Evolutionary conservation across 2,329 filamentous ascomycete genomes (phyloP), one percentile per base, ranked within the genome.

Genomic region (Parasarocladium wereldwijsianum): DNA sequence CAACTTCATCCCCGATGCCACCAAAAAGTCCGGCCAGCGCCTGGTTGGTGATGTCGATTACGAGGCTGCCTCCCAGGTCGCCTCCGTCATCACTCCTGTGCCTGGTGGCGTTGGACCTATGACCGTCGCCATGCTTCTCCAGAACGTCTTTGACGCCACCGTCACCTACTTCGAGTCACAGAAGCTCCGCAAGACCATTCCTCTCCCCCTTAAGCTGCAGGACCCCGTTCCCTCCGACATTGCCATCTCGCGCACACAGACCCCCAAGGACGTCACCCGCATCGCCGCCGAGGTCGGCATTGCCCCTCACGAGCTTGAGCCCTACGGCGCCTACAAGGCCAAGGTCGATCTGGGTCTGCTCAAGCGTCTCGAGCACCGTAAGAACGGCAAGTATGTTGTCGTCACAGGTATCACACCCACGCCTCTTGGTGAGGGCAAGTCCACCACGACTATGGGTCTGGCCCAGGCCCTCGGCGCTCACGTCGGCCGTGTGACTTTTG

Each of bases 111-210:
- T 98, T 35, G 90, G 90, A 0, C 90, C 90, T 29, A 98, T 98
- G 90, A 98, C 90, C 3, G 86, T 98, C 38, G 90, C 90, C 36
- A 98, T 98, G 90, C 66, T 98, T 27, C 62, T 98, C 44, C 82
- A 93, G 55, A 98, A 98, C 48, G 86, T 96, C 7, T 79, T 96
- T 32, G 79, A 87, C 42, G 77, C 87, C 19, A 79, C 90, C 20
- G 78, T 76, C 28, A 61, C 70, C 34, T 86, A 83, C 47, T 90
- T 90, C 39, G 82, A 90, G 39, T 70, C 71, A 36, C 79, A 92
- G 52, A 92, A 83, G 58, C 64, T 76, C 38, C 72, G 90, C 35
- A 75, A 71, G 41, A 81, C 92, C 38, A 68, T 72, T 5, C 83
- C 90, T 14, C 65, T 96, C n/a, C 81, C 84, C 5, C 58, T 98